These are phyloP conservation scores for Schizochytrium sp. DNA, from an alignment of 108 stramenopile genomes.

Conservation along the genomic window DNA sequence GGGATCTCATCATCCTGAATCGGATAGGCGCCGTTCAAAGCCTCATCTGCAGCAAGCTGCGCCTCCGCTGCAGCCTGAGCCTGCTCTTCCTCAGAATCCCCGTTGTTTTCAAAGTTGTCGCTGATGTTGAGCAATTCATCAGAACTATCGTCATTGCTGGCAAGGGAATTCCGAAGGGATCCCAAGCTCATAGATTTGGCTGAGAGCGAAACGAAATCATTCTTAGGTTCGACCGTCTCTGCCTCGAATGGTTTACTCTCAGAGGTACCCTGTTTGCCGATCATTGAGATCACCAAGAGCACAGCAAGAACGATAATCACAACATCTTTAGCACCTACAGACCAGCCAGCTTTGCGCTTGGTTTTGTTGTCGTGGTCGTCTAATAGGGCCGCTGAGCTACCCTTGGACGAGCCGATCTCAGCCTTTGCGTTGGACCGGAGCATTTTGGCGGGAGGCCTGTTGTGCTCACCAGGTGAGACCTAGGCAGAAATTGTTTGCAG, in stretches of 20 bases:
- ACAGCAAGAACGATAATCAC: background rate
- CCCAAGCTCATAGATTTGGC: too few relatives aligned
- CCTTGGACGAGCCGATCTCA: background rate
- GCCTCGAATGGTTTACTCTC: too few relatives aligned
- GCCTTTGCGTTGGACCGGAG: background rate
- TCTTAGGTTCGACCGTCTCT: too few relatives aligned
- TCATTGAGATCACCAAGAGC: background rate
- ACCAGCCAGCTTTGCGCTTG: background rate
- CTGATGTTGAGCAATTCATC: too few relatives aligned
- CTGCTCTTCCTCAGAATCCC: background rate
- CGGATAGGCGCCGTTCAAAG: slow-evolving; percentile 36
- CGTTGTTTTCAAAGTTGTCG: too few relatives aligned
- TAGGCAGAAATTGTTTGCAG: too few relatives aligned
- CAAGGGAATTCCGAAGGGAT: too few relatives aligned
- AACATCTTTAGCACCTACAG: background rate
- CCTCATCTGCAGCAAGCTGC: slow-evolving; percentile 36
- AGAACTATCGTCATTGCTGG: too few relatives aligned
- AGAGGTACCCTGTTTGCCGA: background rate
- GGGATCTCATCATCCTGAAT: slow-evolving; percentile 50
- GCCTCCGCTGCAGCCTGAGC: background rate
- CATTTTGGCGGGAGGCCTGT: background rate
- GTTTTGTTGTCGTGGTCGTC: background rate
- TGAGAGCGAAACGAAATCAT: too few relatives aligned
- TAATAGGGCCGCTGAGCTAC: background rate
- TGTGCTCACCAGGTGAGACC: too few relatives aligned